Evolutionary conservation across 1,284 basidiomycete species (phyloP), one percentile per base, ranked within the genome.

Genomic region (Caloboletus firmus): DNA sequence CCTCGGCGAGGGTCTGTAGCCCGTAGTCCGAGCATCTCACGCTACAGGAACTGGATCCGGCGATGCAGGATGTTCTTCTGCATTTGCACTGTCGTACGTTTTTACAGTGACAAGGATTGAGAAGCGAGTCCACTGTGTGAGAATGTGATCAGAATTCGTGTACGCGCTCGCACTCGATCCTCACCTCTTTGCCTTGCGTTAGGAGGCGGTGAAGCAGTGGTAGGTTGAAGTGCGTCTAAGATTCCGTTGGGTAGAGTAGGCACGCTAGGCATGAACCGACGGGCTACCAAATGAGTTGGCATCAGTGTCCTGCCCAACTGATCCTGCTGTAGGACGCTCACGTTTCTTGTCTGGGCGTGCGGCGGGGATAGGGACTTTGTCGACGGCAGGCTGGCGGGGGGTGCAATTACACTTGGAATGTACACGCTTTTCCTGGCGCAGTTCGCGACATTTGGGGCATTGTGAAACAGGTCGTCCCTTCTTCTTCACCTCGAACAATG

Each of bases 401-500:
- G 58, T 72, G 58, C 89, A 91, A 47, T 78, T 81, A 66, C 89
- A 91, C 60, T 87, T 88, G 12, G 87, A 87, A 63, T 91, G 88
- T 24, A 89, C 75, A 58, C 79, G 81, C 67, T 85, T 86, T 32
- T 82, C 84, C 66, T 89, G 85, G 42, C 91, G 82, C 31, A 89
- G 78, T 59, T 91, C 82, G 45, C 89, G 82, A 67, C 91, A 93
- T 61, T 81, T 84, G 56, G 80, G 77, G 70, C 91, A 94, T 68
- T 94, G 91, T 9, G 91, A 91, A 9, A 91, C 80, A 1, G 91
- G 91, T 12, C 91, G 79, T 8, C 88, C 91, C 73, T 89, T 94
- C 77, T 89, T 91, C 78, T 93, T 91, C 55, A 93, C 84, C 67
- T 93, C 90, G 60, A 89, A 92, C 12, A 93, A 75, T 2, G 90